Evolutionary conservation across 768 basidiomycete species (phyloP).

Genomic region (Auricularia sp.): DNA sequence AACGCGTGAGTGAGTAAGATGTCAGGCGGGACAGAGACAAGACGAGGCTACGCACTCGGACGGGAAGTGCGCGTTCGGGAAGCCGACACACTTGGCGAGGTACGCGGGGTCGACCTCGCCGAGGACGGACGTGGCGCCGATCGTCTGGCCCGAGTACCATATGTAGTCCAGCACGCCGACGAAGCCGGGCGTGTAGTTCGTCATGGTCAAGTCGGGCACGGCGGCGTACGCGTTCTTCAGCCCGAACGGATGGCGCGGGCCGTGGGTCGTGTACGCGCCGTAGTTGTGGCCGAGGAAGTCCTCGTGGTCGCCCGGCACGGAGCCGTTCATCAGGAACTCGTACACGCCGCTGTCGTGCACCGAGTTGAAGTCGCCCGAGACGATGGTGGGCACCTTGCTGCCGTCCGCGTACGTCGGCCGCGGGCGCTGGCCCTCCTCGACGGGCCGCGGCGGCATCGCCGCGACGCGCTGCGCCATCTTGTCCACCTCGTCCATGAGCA

Average conservation of each 20-base stretch:
- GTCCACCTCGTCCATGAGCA: constrained; percentile 86
- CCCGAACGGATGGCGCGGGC: constrained; percentile 66
- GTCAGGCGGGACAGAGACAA: background rate
- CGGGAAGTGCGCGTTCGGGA: constrained; percentile 94
- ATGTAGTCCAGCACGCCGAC: constrained; percentile 86
- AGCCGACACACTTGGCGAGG: constrained; percentile 84
- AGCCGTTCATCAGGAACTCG: constrained; percentile 75
- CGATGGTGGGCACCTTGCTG: constrained; percentile 78
- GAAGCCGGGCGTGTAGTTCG: constrained; percentile 86
- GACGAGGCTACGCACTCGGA: constrained; percentile 65
- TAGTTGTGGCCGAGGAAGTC: constrained; percentile 92
- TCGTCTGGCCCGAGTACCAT: constrained; percentile 71
- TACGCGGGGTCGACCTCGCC: constrained; percentile 80
- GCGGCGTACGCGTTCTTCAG: constrained; percentile 78
- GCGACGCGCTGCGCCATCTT: constrained; percentile 82
- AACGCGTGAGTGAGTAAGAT: too few relatives aligned
- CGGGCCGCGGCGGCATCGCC: constrained; percentile 55
- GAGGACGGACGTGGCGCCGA: constrained; percentile 74
- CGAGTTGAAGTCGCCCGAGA: constrained; percentile 97
- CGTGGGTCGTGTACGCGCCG: constrained; percentile 72
- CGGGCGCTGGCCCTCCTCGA: constrained; percentile 4
- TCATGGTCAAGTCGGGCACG: constrained; percentile 55
- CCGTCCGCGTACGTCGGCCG: constrained; percentile 68
- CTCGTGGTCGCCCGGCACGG: constrained; percentile 59
- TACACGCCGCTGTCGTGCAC: constrained; percentile 78